A percentile compares a stretch with the other conserved stretches of the same genome.
Conservation (phyloP, 345 rosid genomes). For the Erysimum cheiranthoides region DNA sequence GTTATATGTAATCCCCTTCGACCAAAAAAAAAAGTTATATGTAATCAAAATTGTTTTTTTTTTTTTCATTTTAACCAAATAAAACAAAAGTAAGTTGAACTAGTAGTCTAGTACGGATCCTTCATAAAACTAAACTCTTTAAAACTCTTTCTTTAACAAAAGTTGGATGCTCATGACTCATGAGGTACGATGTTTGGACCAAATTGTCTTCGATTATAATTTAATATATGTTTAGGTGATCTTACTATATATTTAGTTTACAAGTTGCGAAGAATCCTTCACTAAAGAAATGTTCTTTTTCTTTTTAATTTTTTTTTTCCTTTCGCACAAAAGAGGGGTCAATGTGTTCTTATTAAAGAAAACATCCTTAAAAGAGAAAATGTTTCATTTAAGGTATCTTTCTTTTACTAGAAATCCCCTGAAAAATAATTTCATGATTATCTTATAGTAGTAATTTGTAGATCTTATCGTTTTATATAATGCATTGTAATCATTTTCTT, state of each 20-base stretch:
- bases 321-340: conserved; percentile 41
- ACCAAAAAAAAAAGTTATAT: too few species aligned
- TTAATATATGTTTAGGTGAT: conserved; percentile 23
- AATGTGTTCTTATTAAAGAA: conserved; percentile 40
- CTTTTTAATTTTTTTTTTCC: background rate
- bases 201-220: conserved; percentile 32
- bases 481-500: conserved; percentile 31
- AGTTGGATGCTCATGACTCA: conserved; percentile 47
- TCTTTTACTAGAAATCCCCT: conserved; percentile 30
- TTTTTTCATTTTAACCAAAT: conserved; percentile 11
- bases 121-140: conserved; percentile 29
- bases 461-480: conserved; percentile 15
- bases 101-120: conserved; percentile 39
- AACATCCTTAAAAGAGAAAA: conserved; percentile 49
- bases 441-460: conserved; percentile 25
- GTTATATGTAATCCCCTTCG: background rate
- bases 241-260: conserved; percentile 24
- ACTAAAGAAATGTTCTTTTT: conserved; percentile 39
- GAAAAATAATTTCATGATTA: conserved; percentile 32
- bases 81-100: conserved; percentile 27
- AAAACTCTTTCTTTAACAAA: conserved; percentile 38
- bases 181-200: conserved; percentile 36
- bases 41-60: background rate
- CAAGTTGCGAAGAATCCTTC: conserved; percentile 36
- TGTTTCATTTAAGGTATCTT: conserved; percentile 51